These are phyloP conservation scores for Choricystis sp. DNA, from an alignment of 139 green algal genomes.

Conservation along the genomic window DNA sequence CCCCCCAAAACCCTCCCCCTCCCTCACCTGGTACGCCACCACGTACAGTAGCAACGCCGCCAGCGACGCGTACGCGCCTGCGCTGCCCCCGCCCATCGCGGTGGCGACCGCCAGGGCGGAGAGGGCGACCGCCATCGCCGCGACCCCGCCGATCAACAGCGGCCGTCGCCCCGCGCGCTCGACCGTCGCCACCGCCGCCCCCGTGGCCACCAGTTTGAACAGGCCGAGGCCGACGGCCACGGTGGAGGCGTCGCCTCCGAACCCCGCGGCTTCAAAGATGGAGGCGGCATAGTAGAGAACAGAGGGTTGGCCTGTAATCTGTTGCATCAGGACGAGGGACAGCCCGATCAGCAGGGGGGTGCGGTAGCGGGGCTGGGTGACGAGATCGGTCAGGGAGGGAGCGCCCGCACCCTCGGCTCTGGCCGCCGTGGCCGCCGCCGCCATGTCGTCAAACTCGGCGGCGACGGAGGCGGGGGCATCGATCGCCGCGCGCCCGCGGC, in stretches of 20 bases:
- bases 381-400: slow-evolving; percentile 1
- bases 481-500: slow-evolving; percentile 10
- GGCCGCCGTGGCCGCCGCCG: neutral
- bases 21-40: slow-evolving; percentile 60
- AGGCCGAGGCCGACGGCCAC: slow-evolving; percentile 55
- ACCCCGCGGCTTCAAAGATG: slow-evolving; percentile 55
- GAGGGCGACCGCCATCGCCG: slow-evolving; percentile 42
- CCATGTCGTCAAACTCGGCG: slow-evolving; percentile 20
- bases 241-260: slow-evolving; percentile 27
- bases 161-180: slow-evolving; percentile 60
- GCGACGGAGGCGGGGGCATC: slow-evolving; percentile 4
- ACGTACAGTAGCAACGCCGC: slow-evolving; percentile 74
- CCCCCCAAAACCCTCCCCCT: too few relatives aligned
- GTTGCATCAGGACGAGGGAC: slow-evolving; percentile 69
- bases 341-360: slow-evolving; percentile 38
- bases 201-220: slow-evolving; percentile 83
- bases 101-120: slow-evolving; percentile 28
- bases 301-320: slow-evolving; percentile 82
- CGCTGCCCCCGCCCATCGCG: neutral
- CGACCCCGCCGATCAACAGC: slow-evolving; percentile 66
- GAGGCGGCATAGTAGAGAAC: slow-evolving; percentile 74
- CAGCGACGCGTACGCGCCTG: slow-evolving; percentile 36
- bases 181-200: slow-evolving; percentile 54
- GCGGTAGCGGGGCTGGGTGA: slow-evolving; percentile 21
- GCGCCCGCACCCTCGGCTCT: neutral